phyloP scores from a whole-genome alignment of 768 basidiomycete species.

The Leccinum olivaceopallidum region DNA sequence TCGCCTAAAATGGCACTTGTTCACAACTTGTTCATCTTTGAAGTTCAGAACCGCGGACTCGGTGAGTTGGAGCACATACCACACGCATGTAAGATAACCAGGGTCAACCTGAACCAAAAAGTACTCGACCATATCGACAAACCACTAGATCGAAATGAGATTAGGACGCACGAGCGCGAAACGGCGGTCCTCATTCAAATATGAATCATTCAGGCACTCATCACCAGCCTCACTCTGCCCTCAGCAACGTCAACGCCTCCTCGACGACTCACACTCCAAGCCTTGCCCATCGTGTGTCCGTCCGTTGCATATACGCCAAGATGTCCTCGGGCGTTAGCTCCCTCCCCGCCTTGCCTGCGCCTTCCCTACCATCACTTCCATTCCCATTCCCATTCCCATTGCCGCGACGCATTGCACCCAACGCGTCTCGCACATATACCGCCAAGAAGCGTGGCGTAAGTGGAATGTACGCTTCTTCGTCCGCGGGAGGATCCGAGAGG shows the following conservation, averaged over 20 bases:
- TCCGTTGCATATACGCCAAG: slow-evolving; percentile 41
- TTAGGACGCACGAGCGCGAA: background rate
- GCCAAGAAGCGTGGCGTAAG: slow-evolving; percentile 55
- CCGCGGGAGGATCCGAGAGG: slow-evolving; percentile 58
- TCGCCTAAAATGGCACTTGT: too few relatives aligned
- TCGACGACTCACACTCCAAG: slow-evolving; percentile 65
- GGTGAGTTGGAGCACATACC: too few relatives aligned
- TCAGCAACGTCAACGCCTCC: slow-evolving; percentile 51
- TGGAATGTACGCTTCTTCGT: slow-evolving; percentile 65
- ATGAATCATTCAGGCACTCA: background rate
- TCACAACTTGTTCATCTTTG: too few relatives aligned
- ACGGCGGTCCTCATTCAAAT: background rate
- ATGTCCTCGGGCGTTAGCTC: slow-evolving; percentile 47
- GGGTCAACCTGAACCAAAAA: background rate
- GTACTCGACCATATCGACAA: background rate
- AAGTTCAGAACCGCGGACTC: too few relatives aligned
- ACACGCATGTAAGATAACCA: too few relatives aligned
- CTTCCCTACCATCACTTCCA: slow-evolving; percentile 5
- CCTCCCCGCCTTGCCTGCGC: background rate
- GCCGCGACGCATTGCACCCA: slow-evolving; percentile 36
- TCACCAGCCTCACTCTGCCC: background rate
- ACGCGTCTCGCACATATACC: slow-evolving; percentile 44
- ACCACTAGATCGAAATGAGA: background rate
- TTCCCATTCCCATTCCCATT: background rate
- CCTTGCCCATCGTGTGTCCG: slow-evolving; percentile 65